phyloP scores from a whole-genome alignment of 352 stramenopile species.

The Phytophthora sp. region DNA sequence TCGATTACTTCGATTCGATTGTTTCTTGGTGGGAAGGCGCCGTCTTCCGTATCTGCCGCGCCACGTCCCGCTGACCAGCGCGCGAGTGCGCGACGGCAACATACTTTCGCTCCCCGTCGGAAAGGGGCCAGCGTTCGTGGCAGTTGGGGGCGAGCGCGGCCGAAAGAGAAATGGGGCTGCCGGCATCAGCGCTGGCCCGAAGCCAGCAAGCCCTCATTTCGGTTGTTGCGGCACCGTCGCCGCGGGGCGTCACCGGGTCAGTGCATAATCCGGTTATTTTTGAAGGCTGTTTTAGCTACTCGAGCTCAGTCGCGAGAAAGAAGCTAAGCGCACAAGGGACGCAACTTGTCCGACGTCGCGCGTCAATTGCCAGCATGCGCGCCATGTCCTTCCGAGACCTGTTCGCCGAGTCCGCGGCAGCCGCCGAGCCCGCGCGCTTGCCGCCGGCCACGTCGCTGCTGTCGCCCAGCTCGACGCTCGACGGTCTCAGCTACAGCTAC shows the following conservation, averaged over 20 bases:
- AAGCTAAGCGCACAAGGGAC: conserved; percentile 12
- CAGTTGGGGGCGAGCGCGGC: neutral
- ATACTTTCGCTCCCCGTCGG: conserved; percentile 1
- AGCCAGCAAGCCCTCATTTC: neutral
- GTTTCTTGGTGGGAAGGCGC: conserved; percentile 4
- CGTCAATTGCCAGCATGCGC: conserved; percentile 18
- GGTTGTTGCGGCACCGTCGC: neutral
- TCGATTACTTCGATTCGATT: neutral
- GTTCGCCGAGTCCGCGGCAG: conserved; percentile 15
- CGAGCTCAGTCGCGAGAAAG: conserved; percentile 23
- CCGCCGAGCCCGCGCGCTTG: neutral
- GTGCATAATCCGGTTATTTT: conserved; percentile 5
- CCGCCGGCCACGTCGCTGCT: conserved; percentile 20
- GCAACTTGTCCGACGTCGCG: conserved; percentile 5
- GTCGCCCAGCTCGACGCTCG: conserved; percentile 11
- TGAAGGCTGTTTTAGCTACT: conserved; percentile 17
- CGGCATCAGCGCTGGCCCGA: conserved; percentile 11
- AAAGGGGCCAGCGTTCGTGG: conserved; percentile 15
- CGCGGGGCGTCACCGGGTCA: too few species aligned
- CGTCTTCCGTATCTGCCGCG: too few species aligned
- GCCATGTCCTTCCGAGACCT: conserved; percentile 41
- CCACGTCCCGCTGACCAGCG: conserved; percentile 1
- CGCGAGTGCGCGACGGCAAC: conserved; percentile 8
- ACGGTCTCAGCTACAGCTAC: neutral
- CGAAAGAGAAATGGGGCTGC: conserved; percentile 20